Evolutionary conservation across 148 eudicot species (phyloP).

Genomic region (Camellia lanceoleosa): DNA sequence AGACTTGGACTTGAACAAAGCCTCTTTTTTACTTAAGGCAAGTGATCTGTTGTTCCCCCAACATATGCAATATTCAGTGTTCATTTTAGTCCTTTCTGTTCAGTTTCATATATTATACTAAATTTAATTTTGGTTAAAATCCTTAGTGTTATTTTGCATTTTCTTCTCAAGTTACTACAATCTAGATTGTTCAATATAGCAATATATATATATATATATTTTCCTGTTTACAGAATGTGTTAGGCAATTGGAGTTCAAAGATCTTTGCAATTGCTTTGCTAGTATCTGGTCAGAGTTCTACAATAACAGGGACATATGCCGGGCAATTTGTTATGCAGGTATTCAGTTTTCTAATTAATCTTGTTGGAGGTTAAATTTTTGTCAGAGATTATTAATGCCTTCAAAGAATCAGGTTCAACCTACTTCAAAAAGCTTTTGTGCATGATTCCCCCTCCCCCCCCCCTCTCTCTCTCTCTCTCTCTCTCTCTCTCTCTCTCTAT

Average conservation of each 20-base stretch:
- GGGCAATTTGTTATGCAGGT: conserved; percentile 99
- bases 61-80: neutral
- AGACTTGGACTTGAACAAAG: conserved; percentile 84
- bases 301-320: conserved; percentile 98
- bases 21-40: conserved; percentile 89
- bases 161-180: neutral
- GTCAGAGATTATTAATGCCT: too few relatives aligned
- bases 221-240: conserved; percentile 57
- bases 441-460: too few relatives aligned
- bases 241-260: conserved; percentile 99
- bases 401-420: neutral
- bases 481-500: too few relatives aligned
- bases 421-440: neutral
- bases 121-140: neutral
- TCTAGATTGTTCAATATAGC: conserved; percentile 4
- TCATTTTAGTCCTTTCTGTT: neutral
- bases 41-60: conserved; percentile 5
- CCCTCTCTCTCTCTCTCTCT: too few relatives aligned
- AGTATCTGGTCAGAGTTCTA: conserved; percentile 99
- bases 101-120: neutral
- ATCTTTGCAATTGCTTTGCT: conserved; percentile 89
- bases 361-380: neutral
- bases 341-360: neutral
- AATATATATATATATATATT: neutral
- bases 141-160: neutral